These are phyloP conservation scores for Geoglossum cookeanum DNA, from an alignment of 2,329 filamentous ascomycete genomes.

Conservation along the genomic window DNA sequence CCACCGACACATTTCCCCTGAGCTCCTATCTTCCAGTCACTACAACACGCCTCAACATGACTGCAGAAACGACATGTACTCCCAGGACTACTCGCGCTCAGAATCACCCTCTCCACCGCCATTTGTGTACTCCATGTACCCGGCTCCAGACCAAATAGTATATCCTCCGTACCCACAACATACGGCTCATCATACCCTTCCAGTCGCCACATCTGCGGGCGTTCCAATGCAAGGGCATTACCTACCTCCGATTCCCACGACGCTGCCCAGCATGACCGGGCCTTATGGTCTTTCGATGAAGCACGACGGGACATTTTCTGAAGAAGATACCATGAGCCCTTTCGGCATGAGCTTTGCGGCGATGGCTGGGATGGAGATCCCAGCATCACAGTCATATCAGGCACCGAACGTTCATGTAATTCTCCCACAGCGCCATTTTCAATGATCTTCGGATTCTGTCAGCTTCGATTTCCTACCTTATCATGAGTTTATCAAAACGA, in stretches of 20 bases:
- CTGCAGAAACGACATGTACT: constrained; percentile 41
- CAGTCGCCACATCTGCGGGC: constrained; percentile 6
- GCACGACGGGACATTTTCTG: constrained; percentile 35
- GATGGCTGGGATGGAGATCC: constrained; percentile 44
- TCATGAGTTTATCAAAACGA: not conserved
- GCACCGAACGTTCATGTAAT: constrained; percentile 58
- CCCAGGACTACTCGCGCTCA: constrained; percentile 45
- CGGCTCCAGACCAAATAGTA: constrained; percentile 43
- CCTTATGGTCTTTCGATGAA: constrained; percentile 32
- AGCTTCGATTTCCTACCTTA: not conserved
- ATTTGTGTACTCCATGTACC: constrained; percentile 48
- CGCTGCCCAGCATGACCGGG: constrained; percentile 39
- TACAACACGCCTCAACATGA: constrained; percentile 36
- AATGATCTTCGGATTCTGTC: not conserved
- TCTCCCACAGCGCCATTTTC: constrained; percentile 21
- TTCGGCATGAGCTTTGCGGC: constrained; percentile 49
- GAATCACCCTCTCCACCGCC: constrained; percentile 53
- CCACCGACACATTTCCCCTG: constrained; percentile 3
- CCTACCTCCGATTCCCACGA: constrained; percentile 35
- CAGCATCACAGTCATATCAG: constrained; percentile 41
- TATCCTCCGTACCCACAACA: constrained; percentile 38
- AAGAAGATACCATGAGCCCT: constrained; percentile 41
- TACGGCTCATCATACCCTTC: constrained; percentile 27
- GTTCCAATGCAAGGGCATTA: constrained; percentile 33
- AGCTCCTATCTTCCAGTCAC: constrained; percentile 1